Percentiles rank a stretch among this genome's conserved stretches.
Conservation (phyloP, 371 early-diverging fungal genomes). For the Lichtheimia corymbifera region DNA sequence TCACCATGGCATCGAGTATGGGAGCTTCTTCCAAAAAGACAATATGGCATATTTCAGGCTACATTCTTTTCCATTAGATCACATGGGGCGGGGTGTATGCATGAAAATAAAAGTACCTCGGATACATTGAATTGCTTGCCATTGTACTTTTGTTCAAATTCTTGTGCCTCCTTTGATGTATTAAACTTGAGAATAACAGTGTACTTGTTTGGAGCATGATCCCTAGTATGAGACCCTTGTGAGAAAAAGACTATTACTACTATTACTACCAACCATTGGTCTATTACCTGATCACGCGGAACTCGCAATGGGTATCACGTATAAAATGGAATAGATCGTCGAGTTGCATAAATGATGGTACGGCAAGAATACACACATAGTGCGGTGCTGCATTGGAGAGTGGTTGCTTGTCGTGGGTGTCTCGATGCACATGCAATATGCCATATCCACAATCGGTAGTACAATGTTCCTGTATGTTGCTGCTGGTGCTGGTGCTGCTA, state of each 20-base stretch:
- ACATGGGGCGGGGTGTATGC: not conserved
- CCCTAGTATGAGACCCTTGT: slow-evolving; percentile 36
- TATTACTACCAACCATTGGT: too few species aligned
- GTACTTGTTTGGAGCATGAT: slow-evolving; percentile 73
- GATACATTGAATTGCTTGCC: slow-evolving; percentile 82
- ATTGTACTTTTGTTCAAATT: slow-evolving; percentile 76
- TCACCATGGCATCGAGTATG: not conserved
- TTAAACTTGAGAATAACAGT: slow-evolving; percentile 70
- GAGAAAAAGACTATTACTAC: too few species aligned
- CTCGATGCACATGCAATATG: slow-evolving; percentile 72
- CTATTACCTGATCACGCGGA: not conserved
- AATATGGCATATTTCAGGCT: slow-evolving; percentile 74
- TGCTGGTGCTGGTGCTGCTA: too few species aligned
- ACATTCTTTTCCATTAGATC: not conserved
- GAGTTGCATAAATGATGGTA: slow-evolving; percentile 85
- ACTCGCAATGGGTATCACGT: slow-evolving; percentile 12
- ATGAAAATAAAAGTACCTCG: slow-evolving; percentile 36
- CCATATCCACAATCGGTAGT: slow-evolving; percentile 40
- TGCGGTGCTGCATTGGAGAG: slow-evolving; percentile 15
- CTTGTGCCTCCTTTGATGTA: slow-evolving; percentile 52
- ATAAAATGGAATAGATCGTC: slow-evolving; percentile 81
- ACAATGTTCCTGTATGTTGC: not conserved
- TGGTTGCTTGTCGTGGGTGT: slow-evolving; percentile 24
- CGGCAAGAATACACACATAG: slow-evolving; percentile 78
- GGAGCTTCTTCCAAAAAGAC: slow-evolving; percentile 66